Percentiles rank a stretch among this genome's conserved stretches.
These are phyloP conservation scores for Malassezia japonica DNA, from an alignment of 1,284 basidiomycete genomes.

Conservation along the genomic window DNA sequence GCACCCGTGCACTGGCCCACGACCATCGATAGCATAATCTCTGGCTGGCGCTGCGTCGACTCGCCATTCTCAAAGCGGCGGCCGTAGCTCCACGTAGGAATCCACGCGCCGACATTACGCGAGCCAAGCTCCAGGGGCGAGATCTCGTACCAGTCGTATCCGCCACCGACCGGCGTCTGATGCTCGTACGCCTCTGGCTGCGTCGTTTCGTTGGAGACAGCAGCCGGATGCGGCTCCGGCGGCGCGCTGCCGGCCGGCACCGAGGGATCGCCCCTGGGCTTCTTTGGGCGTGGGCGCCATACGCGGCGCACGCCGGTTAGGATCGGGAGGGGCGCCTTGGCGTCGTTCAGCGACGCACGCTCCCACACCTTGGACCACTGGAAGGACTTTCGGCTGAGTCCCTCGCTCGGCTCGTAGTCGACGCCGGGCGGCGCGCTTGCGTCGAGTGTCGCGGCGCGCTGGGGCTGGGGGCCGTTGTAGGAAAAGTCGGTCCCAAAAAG, in stretches of 20 bases:
- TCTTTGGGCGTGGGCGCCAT: conserved; percentile 9
- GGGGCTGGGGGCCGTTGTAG: conserved; percentile 9
- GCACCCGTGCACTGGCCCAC: conserved; percentile 47
- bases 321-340: conserved; percentile 32
- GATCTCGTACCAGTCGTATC: conserved; percentile 47
- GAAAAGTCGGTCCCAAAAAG: conserved; percentile 15
- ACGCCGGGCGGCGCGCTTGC: not conserved
- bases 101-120: conserved; percentile 44
- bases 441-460: not conserved
- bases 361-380: conserved; percentile 40
- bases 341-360: conserved; percentile 21
- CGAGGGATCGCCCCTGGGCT: no score
- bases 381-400: conserved; percentile 34
- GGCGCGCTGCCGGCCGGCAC: not conserved
- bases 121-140: conserved; percentile 46
- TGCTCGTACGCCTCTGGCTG: not conserved
- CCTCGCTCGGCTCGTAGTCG: conserved; percentile 22
- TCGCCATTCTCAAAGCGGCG: conserved; percentile 35
- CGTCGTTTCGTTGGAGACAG: not conserved
- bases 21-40: conserved; percentile 36
- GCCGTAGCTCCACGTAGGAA: conserved; percentile 48
- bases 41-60: conserved; percentile 28
- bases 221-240: not conserved
- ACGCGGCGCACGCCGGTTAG: conserved; percentile 37
- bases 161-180: not conserved